Evolutionary conservation across 1,284 basidiomycete species (phyloP), one percentile per base, ranked within the genome.

Genomic region (Leccinum colubrinum): DNA sequence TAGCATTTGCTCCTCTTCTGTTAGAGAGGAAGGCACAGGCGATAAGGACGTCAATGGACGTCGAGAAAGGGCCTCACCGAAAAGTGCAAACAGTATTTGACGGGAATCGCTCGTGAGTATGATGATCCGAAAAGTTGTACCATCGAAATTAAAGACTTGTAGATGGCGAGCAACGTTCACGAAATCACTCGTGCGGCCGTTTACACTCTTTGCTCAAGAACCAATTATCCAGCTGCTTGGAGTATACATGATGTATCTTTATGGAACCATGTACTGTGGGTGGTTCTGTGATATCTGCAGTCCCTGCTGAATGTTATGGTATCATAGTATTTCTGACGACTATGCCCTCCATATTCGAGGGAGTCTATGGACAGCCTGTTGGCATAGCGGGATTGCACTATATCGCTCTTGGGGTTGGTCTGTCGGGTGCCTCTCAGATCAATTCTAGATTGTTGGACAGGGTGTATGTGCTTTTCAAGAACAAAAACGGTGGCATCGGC

Each of bases 311-410:
- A 50, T 76, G 66, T 41, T 76, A 9, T 46, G 17, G 17, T 12
- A 20, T 17, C 43, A 0, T 77, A 81, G 80, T 88, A 7, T 78
- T 90, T 66, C 74, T 92, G 52, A 89, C 88, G 0, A 87, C 83
- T 0, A 86, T 93, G 20, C 83, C 86, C 0, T 65, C 72, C 0
- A 89, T 90, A 25, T 93, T 86, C 66, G 73, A 78, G 56, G 75
- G 75, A 3, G 70, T 78, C 0, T 90, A 90, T 65, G 67, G 74
- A 27, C 70, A 87, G 72, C 63, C 69, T 2, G 70, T 80, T 48
- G 82, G 84, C 55, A 87, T 90, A 55, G 81, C 86, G 0, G 88
- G 83, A 0, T 71, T 86, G 17, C 77, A 86, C 68, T 87, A 87
- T 66, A 71, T 86, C 55, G 78, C 85, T 6, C 76, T 86, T 25